Conservation (phyloP, 805 yeast genomes). For the Zygotorulaspora danielsina region DNA sequence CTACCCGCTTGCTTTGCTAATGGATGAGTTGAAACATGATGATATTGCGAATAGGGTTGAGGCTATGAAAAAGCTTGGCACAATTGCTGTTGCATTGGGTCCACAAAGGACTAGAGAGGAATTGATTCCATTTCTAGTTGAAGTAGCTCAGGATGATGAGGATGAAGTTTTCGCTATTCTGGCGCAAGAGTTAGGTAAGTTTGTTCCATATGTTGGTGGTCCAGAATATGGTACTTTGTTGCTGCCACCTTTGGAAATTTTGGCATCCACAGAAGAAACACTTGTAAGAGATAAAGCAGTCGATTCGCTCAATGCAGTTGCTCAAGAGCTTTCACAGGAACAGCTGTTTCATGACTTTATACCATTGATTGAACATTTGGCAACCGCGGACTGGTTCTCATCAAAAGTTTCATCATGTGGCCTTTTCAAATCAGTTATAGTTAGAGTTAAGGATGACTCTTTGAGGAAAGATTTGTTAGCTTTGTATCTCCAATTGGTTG, state of each 20-base stretch:
- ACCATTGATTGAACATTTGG: constrained; percentile 70
- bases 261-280: constrained; percentile 94
- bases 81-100: constrained; percentile 92
- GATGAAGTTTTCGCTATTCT: constrained; percentile 94
- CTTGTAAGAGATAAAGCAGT: constrained; percentile 93
- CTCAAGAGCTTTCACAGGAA: constrained; percentile 54
- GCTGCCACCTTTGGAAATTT: constrained; percentile 66
- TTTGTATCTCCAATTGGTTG: constrained; percentile 63
- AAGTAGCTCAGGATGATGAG: constrained; percentile 91
- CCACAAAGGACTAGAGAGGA: constrained; percentile 88
- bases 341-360: constrained; percentile 66
- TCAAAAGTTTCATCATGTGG: constrained; percentile 90
- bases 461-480: constrained; percentile 59
- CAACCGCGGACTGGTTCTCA: constrained; percentile 92
- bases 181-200: constrained; percentile 84
- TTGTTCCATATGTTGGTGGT: constrained; percentile 90
- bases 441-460: constrained; percentile 48
- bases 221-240: constrained; percentile 53
- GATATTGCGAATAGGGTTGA: constrained; percentile 89
- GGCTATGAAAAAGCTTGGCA: constrained; percentile 91
- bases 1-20: constrained; percentile 89
- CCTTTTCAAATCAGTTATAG: constrained; percentile 65
- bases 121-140: constrained; percentile 80
- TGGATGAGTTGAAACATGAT: constrained; percentile 96
- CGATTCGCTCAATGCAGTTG: constrained; percentile 70